Evolutionary conservation across 176 grass and related monocot genomes (phyloP), one percentile per base, ranked within the genome.

Genomic region (Aegilops sharonensis): DNA sequence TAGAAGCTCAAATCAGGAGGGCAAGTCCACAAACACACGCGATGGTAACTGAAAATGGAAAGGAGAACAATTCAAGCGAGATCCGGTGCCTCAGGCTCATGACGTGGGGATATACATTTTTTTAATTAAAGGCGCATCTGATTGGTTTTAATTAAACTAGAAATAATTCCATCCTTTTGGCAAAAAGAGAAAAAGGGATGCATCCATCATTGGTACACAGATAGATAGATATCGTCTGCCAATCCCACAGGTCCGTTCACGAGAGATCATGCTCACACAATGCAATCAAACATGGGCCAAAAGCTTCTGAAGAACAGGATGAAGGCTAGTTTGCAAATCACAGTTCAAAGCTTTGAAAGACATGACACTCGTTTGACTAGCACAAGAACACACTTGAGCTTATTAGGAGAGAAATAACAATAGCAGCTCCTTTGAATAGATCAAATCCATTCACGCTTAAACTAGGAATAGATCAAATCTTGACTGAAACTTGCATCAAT

Each of bases 151-250:
- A 77, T 13, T 88, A 88, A 81, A 62, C 61, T 77, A 81, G 61
- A 85, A 84, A 88, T 80, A 72, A 70, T 40, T 72, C 48, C 80
- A 81, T 81, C 82, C 72, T 91, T 91, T 85, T 91, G 71, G 82
- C 75, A 59, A 30, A 91, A 88, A 88, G 82, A 85, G 61, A 85
- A 69, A 85, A 91, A 81, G 64, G 68, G 59, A 65, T 37, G 86
- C 35, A 64, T 78, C 71, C 70, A 91, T 88, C 70, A 91, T 91
- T 88, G 82, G 37, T 68, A 80, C 76, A 32, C 68, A 81, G 60
- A 23, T 78, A 81, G 31, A 88, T 71, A 88, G 62, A 37, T 88
- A 71, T 88, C 57, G 88, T 88, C 77, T 88, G 82, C 66, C 54
- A 91, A 84, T 77, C 82, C 52, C 77, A 54, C 82, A 88, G 82